phyloP scores from a whole-genome alignment of 345 rosid genomes.

The Carallia brachiata region DNA sequence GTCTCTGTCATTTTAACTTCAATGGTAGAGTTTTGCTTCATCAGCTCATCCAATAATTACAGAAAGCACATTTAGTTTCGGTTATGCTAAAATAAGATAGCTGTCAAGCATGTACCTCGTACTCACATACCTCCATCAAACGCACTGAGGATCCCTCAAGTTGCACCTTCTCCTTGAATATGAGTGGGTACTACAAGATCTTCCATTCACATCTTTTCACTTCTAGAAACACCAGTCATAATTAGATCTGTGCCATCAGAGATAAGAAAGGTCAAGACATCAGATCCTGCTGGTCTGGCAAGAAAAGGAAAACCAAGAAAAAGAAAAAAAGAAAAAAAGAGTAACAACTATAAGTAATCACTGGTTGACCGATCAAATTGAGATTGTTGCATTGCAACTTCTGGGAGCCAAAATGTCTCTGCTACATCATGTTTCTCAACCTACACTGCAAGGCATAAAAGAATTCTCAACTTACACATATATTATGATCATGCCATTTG shows the following conservation, averaged over 20 bases:
- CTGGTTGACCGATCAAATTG: conserved; percentile 96
- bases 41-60: conserved; percentile 78
- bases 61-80: conserved; percentile 10
- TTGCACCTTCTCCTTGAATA: conserved; percentile 72
- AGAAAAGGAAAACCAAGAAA: neutral
- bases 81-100: neutral
- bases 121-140: conserved; percentile 54
- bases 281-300: conserved; percentile 6
- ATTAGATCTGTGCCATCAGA: conserved; percentile 95
- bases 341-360: conserved; percentile 18
- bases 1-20: conserved; percentile 81
- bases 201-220: conserved; percentile 90
- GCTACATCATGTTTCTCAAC: conserved; percentile 74
- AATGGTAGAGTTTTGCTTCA: conserved; percentile 59
- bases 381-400: conserved; percentile 97
- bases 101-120: neutral
- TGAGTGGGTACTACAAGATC: conserved; percentile 50
- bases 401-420: conserved; percentile 87
- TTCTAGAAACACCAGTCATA: conserved; percentile 88
- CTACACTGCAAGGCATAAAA: conserved; percentile 34
- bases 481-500: neutral
- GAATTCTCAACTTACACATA: neutral
- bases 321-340: neutral
- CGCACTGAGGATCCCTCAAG: conserved; percentile 81
- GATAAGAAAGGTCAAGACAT: neutral